Base-by-base conservation (phyloP, 441 rosid genomes). In the Pelargonium myrrhifolium region DNA sequence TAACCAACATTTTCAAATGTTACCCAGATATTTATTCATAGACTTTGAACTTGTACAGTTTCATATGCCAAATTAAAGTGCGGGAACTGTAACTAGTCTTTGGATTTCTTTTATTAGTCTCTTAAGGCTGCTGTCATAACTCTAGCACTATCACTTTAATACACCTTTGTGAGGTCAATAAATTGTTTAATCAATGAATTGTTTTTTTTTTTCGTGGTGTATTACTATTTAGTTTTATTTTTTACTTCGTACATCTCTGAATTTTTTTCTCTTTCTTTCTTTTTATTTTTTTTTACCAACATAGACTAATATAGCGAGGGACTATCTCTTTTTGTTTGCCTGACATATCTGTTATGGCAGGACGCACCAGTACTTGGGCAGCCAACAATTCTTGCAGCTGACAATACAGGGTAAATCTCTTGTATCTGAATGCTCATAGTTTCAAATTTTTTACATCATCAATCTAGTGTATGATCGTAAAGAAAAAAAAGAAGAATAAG, bases 351-450 rank as follows among this genome's bases (percentile, higher is more conserved):
- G 49, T 71, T 80, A 39, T 79, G 68, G 78, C 92, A 95, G 99
- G 98, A 87, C 51, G 89, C 89, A 22, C 99, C 99, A 45, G 66
- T 92, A 61, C 82, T 95, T 37, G 98, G 99, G 75, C 88, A 87
- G 83, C 96, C 98, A 45, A 84, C 85, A 65, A 73, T 88, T 66
- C 77, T 76, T 71, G 85, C 84, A 55, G 80, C 80, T 31, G 84
- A 87, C 76, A 64, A 68, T 65, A 68, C 74, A 55, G 89, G 99
- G 99, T 95, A 88, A 79, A 74, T 74, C 68, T 64, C 80, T 72
- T 80, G 28, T 76, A 56, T 18, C 67, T 37, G 59, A 26, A 37
- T 53, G 6, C 9, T 66, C 21, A 11, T 20, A 20, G 18, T 28
- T 24, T 56, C 10, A 56, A 10, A 22, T 9, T 56, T 56, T 14